Percentiles rank a stretch among this genome's conserved stretches.
These are phyloP conservation scores for Amphirosellinia nigrospora DNA, from an alignment of 495 filamentous ascomycete species.

Conservation along the genomic window DNA sequence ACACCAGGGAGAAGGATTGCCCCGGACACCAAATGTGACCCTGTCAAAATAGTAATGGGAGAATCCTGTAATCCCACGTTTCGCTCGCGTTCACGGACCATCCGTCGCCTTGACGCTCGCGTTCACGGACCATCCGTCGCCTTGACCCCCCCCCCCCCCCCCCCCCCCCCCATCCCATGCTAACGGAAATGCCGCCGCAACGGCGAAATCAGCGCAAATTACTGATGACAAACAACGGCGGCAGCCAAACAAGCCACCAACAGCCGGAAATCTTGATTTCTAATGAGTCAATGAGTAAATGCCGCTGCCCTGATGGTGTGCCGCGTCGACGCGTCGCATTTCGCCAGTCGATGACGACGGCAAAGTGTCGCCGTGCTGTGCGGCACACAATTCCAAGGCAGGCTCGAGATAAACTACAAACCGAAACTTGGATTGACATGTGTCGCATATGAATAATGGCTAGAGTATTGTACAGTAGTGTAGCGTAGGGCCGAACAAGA, in stretches of 20 bases:
- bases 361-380: background rate
- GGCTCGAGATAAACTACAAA: conserved; percentile 8
- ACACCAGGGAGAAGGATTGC: conserved; percentile 25
- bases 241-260: background rate
- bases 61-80: conserved; percentile 28
- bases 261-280: conserved; percentile 21
- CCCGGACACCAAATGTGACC: conserved; percentile 16
- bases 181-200: conserved; percentile 22
- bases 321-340: conserved; percentile 16
- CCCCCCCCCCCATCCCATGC: background rate
- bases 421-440: conserved; percentile 19
- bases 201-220: conserved; percentile 13
- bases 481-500: conserved; percentile 3
- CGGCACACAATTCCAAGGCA: conserved; percentile 18
- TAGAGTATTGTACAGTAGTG: too few relatives aligned
- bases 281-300: conserved; percentile 15
- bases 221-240: conserved; percentile 21
- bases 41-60: conserved; percentile 25
- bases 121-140: conserved; percentile 17
- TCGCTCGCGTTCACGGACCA: conserved; percentile 15
- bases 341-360: conserved; percentile 20
- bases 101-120: conserved; percentile 8
- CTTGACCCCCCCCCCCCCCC: background rate
- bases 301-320: conserved; percentile 17
- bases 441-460: conserved; percentile 21